These are phyloP conservation scores for Saccharomycopsis amapae DNA, from an alignment of 805 yeast genomes.

Conservation along the genomic window DNA sequence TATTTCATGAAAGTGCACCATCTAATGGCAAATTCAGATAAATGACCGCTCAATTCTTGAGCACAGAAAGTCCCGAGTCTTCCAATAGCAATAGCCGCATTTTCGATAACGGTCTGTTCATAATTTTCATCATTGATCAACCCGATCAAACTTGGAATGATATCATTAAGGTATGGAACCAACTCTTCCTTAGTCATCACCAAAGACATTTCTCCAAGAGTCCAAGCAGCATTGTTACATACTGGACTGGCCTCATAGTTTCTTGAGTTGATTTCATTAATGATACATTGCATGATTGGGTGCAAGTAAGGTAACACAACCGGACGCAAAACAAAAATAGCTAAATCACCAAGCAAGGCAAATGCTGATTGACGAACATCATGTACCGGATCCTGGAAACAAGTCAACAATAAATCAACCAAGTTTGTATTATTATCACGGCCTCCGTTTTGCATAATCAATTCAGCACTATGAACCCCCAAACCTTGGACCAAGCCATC, in stretches of 20 bases:
- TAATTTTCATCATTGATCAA: constrained; percentile 48
- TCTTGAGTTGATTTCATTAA: constrained; percentile 56
- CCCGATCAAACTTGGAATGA: constrained; percentile 51
- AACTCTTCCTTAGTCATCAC: constrained; percentile 41
- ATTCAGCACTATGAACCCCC: constrained; percentile 50
- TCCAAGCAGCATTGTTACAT: constrained; percentile 89
- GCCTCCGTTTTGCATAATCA: constrained; percentile 35
- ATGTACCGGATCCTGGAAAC: constrained; percentile 66
- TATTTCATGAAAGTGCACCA: constrained; percentile 70
- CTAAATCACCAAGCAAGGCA: constrained; percentile 87
- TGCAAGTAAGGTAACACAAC: constrained; percentile 42
- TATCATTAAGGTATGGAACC: constrained; percentile 45
- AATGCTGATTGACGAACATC: constrained; percentile 93
- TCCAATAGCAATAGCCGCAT: constrained; percentile 85
- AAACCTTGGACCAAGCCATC: constrained; percentile 93
- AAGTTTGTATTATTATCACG: constrained; percentile 31
- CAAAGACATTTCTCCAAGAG: constrained; percentile 79
- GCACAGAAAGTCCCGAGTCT: constrained; percentile 66
- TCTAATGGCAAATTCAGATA: constrained; percentile 48
- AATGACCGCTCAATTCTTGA: constrained; percentile 48
- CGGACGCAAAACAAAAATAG: constrained; percentile 46
- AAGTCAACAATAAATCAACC: constrained; percentile 55
- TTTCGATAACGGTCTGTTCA: constrained; percentile 66
- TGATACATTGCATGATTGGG: constrained; percentile 56
- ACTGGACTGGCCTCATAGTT: constrained; percentile 50